phyloP scores from a whole-genome alignment of 2,329 filamentous ascomycete genomes.

The Daldinia sp. region DNA sequence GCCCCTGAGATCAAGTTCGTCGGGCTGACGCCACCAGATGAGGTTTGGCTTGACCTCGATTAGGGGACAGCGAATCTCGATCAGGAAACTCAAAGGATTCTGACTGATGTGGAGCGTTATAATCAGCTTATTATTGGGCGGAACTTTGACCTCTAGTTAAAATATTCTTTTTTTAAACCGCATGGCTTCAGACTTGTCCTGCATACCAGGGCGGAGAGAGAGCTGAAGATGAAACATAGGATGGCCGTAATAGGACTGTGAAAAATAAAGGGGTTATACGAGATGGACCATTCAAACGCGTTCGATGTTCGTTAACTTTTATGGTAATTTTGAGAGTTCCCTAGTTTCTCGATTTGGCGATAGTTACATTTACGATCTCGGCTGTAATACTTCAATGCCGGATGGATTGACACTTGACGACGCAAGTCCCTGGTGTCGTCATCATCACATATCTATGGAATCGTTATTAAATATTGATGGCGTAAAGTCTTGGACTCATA shows the following conservation, averaged over 20 bases:
- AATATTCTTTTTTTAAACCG: neutral
- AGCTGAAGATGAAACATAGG: neutral
- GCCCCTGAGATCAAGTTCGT: neutral
- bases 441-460: neutral
- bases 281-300: neutral
- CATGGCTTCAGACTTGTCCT: neutral
- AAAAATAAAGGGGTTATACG: neutral
- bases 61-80: neutral
- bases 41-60: neutral
- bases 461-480: conserved; percentile 2
- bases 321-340: neutral
- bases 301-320: neutral
- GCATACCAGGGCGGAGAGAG: neutral
- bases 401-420: too few relatives aligned
- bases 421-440: neutral
- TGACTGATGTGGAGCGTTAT: neutral
- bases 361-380: too few relatives aligned
- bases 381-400: neutral
- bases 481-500: neutral
- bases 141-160: neutral
- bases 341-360: too few relatives aligned
- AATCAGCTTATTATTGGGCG: conserved; percentile 5
- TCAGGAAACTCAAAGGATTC: neutral
- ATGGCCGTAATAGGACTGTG: neutral
- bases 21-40: conserved; percentile 1